A percentile compares a stretch with the other conserved stretches of the same genome.
Evolutionary conservation across 1,139 yeast species (phyloP).

Genomic region (Blastobotrys ciferrii): DNA sequence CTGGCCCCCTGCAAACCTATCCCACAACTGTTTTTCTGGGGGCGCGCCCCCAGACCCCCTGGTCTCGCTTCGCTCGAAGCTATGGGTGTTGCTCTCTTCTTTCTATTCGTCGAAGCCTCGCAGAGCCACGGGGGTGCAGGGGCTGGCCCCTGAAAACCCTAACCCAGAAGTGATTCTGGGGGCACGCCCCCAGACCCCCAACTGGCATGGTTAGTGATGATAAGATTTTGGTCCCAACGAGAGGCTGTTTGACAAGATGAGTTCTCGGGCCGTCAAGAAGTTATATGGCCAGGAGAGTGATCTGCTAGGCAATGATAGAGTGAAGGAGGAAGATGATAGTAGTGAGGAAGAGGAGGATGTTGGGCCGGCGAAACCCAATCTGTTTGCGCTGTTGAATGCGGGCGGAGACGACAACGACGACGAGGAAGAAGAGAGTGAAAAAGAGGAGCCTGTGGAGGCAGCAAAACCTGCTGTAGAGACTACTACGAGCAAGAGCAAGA

Average conservation of each 20-base stretch:
- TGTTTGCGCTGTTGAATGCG: conserved; percentile 52
- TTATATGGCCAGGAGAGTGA: conserved; percentile 21
- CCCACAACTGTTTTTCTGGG: too few relatives aligned
- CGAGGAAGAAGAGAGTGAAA: conserved; percentile 30
- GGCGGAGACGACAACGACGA: conserved; percentile 42
- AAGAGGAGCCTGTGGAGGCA: conserved; percentile 22
- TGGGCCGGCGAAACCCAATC: conserved; percentile 40
- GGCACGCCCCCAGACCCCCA: too few relatives aligned
- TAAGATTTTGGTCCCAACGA: not conserved
- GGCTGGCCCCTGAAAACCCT: too few relatives aligned
- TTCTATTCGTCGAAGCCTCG: too few relatives aligned
- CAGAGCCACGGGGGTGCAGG: too few relatives aligned
- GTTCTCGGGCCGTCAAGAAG: conserved; percentile 26
- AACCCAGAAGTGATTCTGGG: too few relatives aligned
- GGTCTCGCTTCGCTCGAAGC: too few relatives aligned
- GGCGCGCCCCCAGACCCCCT: too few relatives aligned
- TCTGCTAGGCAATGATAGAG: conserved; percentile 5
- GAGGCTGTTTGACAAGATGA: too few relatives aligned
- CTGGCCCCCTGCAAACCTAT: too few relatives aligned
- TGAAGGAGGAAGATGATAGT: not conserved
- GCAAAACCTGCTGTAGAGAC: conserved; percentile 12
- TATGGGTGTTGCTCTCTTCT: too few relatives aligned
- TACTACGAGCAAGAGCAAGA: conserved; percentile 23
- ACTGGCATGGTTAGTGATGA: not conserved
- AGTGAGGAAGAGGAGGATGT: conserved; percentile 17